Percentiles rank a stretch among this genome's conserved stretches.
These are phyloP conservation scores for Clonostachys chloroleuca DNA, from an alignment of 2,329 filamentous ascomycete species.

Conservation along the genomic window DNA sequence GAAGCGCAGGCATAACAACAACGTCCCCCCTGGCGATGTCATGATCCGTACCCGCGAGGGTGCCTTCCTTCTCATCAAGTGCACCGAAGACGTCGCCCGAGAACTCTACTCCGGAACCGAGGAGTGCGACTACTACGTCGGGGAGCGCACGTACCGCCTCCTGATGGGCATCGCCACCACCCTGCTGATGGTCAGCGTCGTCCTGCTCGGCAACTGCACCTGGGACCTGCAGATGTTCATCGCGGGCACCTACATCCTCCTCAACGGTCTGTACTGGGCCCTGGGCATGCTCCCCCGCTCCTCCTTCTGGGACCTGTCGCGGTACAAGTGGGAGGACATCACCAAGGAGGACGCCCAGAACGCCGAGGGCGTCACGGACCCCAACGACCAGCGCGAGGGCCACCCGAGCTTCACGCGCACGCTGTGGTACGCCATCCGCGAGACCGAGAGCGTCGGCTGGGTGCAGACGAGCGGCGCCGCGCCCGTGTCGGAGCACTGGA, in stretches of 20 bases:
- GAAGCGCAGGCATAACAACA: constrained; percentile 39
- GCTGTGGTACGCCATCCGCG: constrained; percentile 54
- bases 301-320: constrained; percentile 53
- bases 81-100: constrained; percentile 55
- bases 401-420: constrained; percentile 48
- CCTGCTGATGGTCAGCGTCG: constrained; percentile 56
- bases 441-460: constrained; percentile 49
- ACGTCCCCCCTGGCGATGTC: constrained; percentile 52
- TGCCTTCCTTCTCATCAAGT: constrained; percentile 52
- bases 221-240: constrained; percentile 57
- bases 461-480: constrained; percentile 44
- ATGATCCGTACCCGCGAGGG: constrained; percentile 57
- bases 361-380: constrained; percentile 21
- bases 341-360: constrained; percentile 30
- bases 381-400: constrained; percentile 27
- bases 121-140: constrained; percentile 51
- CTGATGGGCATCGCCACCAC: constrained; percentile 55
- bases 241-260: constrained; percentile 49
- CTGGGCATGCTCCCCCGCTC: constrained; percentile 42
- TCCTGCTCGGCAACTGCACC: constrained; percentile 58
- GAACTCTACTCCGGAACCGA: constrained; percentile 59
- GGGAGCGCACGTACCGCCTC: constrained; percentile 37
- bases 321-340: constrained; percentile 37
- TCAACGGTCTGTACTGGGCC: constrained; percentile 58
- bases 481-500: constrained; percentile 47